phyloP scores from a whole-genome alignment of 2,329 filamentous ascomycete genomes.

The Beauveria medogensis region DNA sequence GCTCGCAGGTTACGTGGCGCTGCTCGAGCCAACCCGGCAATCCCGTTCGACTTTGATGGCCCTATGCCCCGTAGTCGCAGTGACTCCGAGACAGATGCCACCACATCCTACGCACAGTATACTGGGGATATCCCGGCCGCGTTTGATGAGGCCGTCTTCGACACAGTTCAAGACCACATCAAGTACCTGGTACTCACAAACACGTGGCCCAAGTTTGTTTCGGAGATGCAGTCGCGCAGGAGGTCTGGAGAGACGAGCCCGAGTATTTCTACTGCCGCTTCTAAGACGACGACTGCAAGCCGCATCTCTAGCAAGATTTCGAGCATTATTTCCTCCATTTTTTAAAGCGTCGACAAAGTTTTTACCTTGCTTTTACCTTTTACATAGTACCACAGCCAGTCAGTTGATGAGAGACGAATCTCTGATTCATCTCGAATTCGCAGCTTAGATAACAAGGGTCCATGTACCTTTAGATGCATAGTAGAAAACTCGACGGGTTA shows the following conservation, averaged over 20 bases:
- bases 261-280: constrained; percentile 5
- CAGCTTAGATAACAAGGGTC: too few relatives aligned
- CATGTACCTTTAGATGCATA: too few relatives aligned
- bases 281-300: constrained; percentile 8
- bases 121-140: constrained; percentile 2
- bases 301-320: constrained; percentile 7
- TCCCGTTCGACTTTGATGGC: constrained; percentile 14
- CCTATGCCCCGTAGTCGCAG: background rate
- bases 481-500: too few relatives aligned
- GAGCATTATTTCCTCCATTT: constrained; percentile 2
- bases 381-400: background rate
- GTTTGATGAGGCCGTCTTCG: constrained; percentile 12
- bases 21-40: constrained; percentile 16
- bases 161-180: constrained; percentile 16
- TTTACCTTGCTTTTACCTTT: background rate
- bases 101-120: background rate
- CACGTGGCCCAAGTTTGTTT: constrained; percentile 23
- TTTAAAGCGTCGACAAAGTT: background rate
- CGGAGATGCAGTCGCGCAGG: constrained; percentile 11
- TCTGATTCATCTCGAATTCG: background rate
- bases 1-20: constrained; percentile 26
- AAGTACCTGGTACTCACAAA: constrained; percentile 23
- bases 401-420: background rate
- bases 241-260: constrained; percentile 7
- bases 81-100: background rate